Evolutionary conservation across 169 alveolate genomes (phyloP).

Genomic region (Perkinsus marinus): DNA sequence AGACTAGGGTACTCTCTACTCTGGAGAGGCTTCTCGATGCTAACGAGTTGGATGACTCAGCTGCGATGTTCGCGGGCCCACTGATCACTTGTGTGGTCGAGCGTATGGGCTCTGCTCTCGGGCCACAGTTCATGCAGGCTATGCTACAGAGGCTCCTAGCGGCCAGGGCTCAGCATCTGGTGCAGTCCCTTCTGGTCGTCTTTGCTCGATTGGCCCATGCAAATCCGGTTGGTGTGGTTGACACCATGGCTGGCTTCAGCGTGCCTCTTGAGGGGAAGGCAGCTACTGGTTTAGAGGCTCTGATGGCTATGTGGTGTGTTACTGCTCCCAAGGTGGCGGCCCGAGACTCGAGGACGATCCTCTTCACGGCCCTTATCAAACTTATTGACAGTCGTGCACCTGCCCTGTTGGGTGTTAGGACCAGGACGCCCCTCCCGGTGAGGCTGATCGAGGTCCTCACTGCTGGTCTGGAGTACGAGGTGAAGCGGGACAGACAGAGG

Average conservation of each 20-base stretch:
- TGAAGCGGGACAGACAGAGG: background rate
- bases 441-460: background rate
- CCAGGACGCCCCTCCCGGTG: background rate
- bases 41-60: background rate
- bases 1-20: background rate
- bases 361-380: background rate
- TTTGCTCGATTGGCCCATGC: background rate
- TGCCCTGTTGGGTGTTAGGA: background rate
- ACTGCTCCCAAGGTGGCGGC: background rate
- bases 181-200: background rate
- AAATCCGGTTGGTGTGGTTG: background rate
- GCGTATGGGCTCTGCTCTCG: background rate
- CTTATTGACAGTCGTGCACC: background rate
- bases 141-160: background rate
- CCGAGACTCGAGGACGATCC: background rate
- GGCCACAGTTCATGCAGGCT: background rate
- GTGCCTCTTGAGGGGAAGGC: background rate
- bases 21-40: background rate
- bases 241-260: background rate
- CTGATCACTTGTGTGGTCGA: background rate
- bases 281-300: background rate
- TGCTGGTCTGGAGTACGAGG: background rate
- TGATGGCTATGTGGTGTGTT: background rate
- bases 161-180: background rate
- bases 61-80: background rate